These are phyloP conservation scores for Colletotrichum sojae DNA, from an alignment of 2,329 filamentous ascomycete species.

Conservation along the genomic window DNA sequence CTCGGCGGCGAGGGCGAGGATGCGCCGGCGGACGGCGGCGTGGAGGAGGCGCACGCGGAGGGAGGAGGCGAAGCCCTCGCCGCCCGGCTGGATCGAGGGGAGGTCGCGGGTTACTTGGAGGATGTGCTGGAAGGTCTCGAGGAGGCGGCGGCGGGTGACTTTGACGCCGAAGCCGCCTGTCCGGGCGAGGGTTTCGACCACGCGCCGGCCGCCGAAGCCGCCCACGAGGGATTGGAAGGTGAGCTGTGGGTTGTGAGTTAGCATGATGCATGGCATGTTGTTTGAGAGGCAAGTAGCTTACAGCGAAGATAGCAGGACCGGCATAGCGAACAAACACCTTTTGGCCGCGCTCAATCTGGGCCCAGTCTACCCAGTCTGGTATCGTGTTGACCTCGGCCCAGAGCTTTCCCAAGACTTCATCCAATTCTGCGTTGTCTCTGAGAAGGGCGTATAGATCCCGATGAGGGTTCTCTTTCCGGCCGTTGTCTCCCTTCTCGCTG, in stretches of 20 bases:
- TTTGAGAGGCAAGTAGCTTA: slow-evolving; percentile 47
- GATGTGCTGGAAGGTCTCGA: slow-evolving; percentile 82
- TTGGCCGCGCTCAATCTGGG: slow-evolving; percentile 80
- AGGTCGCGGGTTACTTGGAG: slow-evolving; percentile 78
- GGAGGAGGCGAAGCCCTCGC: slow-evolving; percentile 72
- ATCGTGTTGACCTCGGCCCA: slow-evolving; percentile 78
- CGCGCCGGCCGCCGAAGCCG: slow-evolving; percentile 79
- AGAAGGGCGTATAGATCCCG: slow-evolving; percentile 77
- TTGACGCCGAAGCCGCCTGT: slow-evolving; percentile 81
- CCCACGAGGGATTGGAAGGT: slow-evolving; percentile 77
- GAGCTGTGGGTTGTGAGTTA: slow-evolving; percentile 52
- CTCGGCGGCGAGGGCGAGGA: slow-evolving; percentile 68
- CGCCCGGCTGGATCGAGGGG: slow-evolving; percentile 76
- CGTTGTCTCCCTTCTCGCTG: slow-evolving; percentile 51
- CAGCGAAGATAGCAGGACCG: slow-evolving; percentile 73
- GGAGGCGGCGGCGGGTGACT: slow-evolving; percentile 73
- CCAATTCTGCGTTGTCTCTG: slow-evolving; percentile 67
- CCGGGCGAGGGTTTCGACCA: slow-evolving; percentile 80
- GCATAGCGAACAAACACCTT: slow-evolving; percentile 85
- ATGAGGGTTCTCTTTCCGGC: slow-evolving; percentile 49
- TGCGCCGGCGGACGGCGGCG: slow-evolving; percentile 73
- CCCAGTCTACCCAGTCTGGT: slow-evolving; percentile 84
- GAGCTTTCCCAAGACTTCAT: slow-evolving; percentile 68
- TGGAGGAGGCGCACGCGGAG: slow-evolving; percentile 77
- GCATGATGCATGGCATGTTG: slow-evolving; percentile 43